phyloP scores from a whole-genome alignment of 495 filamentous ascomycete species.

The Cercophora scortea region DNA sequence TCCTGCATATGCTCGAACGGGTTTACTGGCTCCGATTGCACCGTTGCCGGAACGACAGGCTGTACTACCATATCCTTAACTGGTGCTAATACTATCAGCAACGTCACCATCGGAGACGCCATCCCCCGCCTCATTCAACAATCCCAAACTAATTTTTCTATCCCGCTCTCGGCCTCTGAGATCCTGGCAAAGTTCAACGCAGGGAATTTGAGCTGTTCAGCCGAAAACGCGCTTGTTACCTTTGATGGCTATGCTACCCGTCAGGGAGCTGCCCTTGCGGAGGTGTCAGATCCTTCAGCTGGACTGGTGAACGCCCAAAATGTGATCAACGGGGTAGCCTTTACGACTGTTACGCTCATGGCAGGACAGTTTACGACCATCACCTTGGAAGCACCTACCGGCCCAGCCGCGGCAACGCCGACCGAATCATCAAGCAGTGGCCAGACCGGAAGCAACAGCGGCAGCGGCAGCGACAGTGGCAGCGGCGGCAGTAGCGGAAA shows the following conservation, averaged over 20 bases:
- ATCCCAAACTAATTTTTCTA: conserved; percentile 61
- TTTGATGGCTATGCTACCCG: conserved; percentile 53
- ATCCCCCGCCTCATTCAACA: conserved; percentile 64
- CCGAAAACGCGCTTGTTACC: conserved; percentile 78
- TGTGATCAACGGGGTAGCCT: conserved; percentile 19
- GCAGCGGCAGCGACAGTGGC: too few relatives aligned
- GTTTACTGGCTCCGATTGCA: conserved; percentile 75
- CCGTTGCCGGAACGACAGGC: conserved; percentile 46
- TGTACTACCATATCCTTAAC: conserved; percentile 63
- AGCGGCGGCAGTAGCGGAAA: not conserved
- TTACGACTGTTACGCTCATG: conserved; percentile 31
- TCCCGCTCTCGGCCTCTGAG: conserved; percentile 56
- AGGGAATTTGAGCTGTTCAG: conserved; percentile 64
- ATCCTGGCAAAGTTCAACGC: conserved; percentile 72
- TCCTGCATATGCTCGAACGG: conserved; percentile 83
- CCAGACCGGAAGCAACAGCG: too few relatives aligned
- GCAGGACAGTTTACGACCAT: conserved; percentile 22
- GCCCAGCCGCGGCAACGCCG: conserved; percentile 5
- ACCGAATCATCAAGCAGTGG: not conserved
- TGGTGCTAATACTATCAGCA: conserved; percentile 39
- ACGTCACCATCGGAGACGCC: conserved; percentile 72
- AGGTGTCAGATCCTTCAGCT: conserved; percentile 4
- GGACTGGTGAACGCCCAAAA: conserved; percentile 16
- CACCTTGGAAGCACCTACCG: conserved; percentile 14
- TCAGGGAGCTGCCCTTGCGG: conserved; percentile 14